Base-by-base conservation (phyloP, 179 eudicot species). In the Heliamphora pulchella region DNA sequence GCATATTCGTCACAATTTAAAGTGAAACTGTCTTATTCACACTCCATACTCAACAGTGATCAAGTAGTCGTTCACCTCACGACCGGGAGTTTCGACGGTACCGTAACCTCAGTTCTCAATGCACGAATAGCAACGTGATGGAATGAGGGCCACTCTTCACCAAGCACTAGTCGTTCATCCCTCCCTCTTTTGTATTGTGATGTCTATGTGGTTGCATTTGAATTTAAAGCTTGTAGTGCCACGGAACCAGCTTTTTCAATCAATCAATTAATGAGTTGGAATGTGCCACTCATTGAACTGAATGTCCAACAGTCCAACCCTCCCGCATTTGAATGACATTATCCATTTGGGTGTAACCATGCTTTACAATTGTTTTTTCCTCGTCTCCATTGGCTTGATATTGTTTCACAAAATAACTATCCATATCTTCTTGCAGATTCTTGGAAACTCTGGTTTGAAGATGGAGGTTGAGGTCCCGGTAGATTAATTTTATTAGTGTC, bases 381-480 rank as follows among this genome's bases (percentile, higher is more conserved):
- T 51, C 0, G 5, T 1, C 9, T 57, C 13, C 9, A 48, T 2
- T 13, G n/a, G 78, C 14, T 75, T 13, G 58, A 57, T 57, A 39
- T 57, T 71, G 22, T 46, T 22, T 78, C 2, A 31, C 13, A 17
- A 50, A 18, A 48, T 47, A 61, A 72, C 61, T 54, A 5, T 50
- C 48, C 18, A 43, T 51, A n/a, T 44, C 71, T 6, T 62, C 53
- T 59, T 54, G 79, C 91, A 94, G 98, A 90, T 94, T 83, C 88
- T 94, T 63, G 93, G 90, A 54, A 91, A 79, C 81, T 87, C 96
- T 51, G 90, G 74, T 53, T 46, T 92, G 85, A 91, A 89, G 88
- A 92, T 94, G 98, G 97, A 94, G 73, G 98, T 92, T 72, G 98
- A 92, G 82, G 87, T 94, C 81, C 98, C 98, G 8, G 91, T 93